Base-by-base conservation (phyloP, 176 grass and related monocot species). In the Ensete glaucum region DNA sequence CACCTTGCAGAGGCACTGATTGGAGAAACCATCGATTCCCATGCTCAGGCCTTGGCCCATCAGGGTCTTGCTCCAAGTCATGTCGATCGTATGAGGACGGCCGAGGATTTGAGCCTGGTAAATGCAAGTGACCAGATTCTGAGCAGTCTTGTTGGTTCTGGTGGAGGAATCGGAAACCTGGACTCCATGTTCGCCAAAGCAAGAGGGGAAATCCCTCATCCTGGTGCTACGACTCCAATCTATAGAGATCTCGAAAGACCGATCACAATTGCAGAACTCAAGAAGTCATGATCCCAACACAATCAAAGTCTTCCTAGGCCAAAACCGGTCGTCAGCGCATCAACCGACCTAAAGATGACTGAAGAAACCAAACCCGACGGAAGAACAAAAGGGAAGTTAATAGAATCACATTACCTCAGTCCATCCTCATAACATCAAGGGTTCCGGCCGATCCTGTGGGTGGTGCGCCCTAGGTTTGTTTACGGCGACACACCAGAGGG, bases 191-290 rank as follows among this genome's bases (percentile, higher is more conserved):
- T 69, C 66, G 6, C 29, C 66, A 9, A 49, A 69, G 27, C 66
- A 69, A 13, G 66, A 69, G 7, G 66, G 66, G 66, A 69, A 69
- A 69, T 69, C 66, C 66, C 29, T 69, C 66, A 50, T 69, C 1
- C 4, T 21, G 15, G 12, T 19, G 66, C 66, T 13, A 43, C 14
- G 6, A 49, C 17, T 9, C 60, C 60, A 10, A 22, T 48, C 66
- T 6, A 16, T 16, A 8, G 15, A 19, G 66, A 69, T 25, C 66
- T 19, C 2, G 29, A 20, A 64, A 24, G 17, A 69, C 27, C 27
- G 29, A 69, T 34, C 66, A 2, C 66, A 34, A 34, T 34, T 34
- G 29, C 29, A 34, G 29, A 34, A 34, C 29, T 34, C 29, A 64
- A 64, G 22, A n/a, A 23, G 21, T 64, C 62, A 8, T 3, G 20